Evolutionary conservation across 73 alveolate species (phyloP).

Genomic region (Paramecium primaurelia): DNA sequence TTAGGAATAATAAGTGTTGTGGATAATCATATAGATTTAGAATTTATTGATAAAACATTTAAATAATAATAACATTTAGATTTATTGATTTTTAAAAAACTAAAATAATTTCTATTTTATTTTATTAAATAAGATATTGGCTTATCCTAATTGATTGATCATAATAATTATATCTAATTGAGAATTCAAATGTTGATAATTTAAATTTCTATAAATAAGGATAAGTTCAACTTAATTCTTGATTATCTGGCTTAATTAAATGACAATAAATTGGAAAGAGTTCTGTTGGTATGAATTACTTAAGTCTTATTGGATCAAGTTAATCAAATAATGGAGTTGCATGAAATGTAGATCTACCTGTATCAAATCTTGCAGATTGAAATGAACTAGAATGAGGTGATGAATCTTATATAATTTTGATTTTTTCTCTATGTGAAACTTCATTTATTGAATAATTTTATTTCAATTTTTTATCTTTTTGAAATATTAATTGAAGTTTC

Average conservation of each 20-base stretch:
- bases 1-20: too few species aligned
- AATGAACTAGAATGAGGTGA: neutral
- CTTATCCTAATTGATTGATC: neutral
- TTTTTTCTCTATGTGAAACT: neutral
- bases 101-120: too few species aligned
- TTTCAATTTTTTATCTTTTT: neutral
- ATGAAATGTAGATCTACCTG: neutral
- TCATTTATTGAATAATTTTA: neutral
- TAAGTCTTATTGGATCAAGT: neutral
- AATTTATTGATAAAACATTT: too few species aligned
- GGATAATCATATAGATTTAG: too few species aligned
- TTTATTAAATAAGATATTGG: neutral
- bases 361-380: neutral
- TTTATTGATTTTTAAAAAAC: too few species aligned
- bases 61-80: too few species aligned
- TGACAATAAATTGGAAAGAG: neutral
- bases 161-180: neutral
- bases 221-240: neutral
- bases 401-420: neutral
- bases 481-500: neutral
- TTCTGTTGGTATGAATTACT: neutral
- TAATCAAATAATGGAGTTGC: neutral
- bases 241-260: neutral
- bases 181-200: neutral
- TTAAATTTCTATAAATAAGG: neutral